Conservation (phyloP, 768 basidiomycete genomes). For the Tylopilus vinaceipallidus region DNA sequence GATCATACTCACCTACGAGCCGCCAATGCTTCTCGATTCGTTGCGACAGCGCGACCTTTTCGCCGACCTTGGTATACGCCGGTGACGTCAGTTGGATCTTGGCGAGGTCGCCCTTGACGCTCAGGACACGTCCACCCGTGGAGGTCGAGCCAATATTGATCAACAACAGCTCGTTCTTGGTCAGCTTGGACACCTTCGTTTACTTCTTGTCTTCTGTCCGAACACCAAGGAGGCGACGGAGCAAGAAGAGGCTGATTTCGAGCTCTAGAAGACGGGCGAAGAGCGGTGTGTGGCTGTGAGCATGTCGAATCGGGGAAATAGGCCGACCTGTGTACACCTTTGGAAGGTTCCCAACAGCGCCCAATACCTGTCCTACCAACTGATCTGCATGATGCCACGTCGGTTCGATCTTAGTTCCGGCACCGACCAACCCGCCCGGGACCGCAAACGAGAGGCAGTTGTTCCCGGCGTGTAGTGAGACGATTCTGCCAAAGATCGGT, state of each 20-base stretch:
- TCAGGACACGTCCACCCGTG: slow-evolving; percentile 91
- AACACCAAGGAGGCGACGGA: slow-evolving; percentile 94
- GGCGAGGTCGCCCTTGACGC: slow-evolving; percentile 91
- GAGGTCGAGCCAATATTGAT: slow-evolving; percentile 99
- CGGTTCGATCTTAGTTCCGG: slow-evolving; percentile 95
- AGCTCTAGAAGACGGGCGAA: slow-evolving; percentile 52
- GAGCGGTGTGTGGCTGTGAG: too few species aligned
- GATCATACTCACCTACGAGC: slow-evolving; percentile 71
- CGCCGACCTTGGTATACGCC: slow-evolving; percentile 93
- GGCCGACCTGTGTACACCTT: slow-evolving; percentile 80
- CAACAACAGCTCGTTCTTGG: slow-evolving; percentile 87
- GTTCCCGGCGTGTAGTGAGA: slow-evolving; percentile 91
- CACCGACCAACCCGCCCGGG: slow-evolving; percentile 97
- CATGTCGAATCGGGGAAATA: neutral
- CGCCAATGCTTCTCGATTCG: slow-evolving; percentile 99
- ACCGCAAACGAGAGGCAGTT: slow-evolving; percentile 94
- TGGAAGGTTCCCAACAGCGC: slow-evolving; percentile 91
- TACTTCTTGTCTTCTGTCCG: slow-evolving; percentile 99
- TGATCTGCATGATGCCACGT: slow-evolving; percentile 96
- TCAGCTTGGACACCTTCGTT: slow-evolving; percentile 90
- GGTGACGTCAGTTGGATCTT: slow-evolving; percentile 93
- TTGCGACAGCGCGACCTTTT: slow-evolving; percentile 94
- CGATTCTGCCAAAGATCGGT: slow-evolving; percentile 89
- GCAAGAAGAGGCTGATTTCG: slow-evolving; percentile 91
- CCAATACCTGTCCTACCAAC: slow-evolving; percentile 93